phyloP scores from a whole-genome alignment of 225 moss, liverwort and hornwort genomes.

The Marchantia paleacea region DNA sequence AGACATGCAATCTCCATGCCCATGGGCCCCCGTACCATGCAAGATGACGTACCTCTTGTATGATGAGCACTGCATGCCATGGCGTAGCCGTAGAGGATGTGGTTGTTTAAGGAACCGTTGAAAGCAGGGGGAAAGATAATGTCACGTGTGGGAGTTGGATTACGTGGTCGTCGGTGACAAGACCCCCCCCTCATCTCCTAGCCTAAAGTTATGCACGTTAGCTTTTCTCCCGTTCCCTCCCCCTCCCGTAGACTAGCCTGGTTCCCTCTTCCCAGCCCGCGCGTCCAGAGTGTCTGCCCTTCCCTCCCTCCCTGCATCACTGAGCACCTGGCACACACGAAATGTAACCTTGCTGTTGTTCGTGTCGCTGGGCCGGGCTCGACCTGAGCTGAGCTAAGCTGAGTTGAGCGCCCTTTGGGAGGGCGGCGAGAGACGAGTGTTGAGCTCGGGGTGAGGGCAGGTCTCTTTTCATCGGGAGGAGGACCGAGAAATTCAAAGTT shows the following conservation, averaged over 20 bases:
- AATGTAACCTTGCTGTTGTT: neutral
- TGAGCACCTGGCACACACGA: neutral
- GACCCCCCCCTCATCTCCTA: neutral
- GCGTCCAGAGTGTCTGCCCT: neutral
- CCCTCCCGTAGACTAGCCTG: neutral
- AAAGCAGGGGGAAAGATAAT: slow-evolving; percentile 1
- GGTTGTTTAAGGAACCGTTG: slow-evolving; percentile 16
- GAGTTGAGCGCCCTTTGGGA: no score
- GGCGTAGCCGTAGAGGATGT: neutral
- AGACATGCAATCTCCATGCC: slow-evolving; percentile 15
- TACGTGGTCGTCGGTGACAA: slow-evolving; percentile 11
- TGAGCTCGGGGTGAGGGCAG: neutral
- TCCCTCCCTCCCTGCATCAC: neutral
- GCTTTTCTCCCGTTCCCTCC: neutral
- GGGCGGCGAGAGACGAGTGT: neutral
- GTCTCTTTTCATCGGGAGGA: neutral
- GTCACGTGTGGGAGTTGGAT: slow-evolving; percentile 21
- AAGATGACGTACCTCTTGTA: slow-evolving; percentile 13
- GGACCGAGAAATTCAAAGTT: neutral
- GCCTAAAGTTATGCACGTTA: slow-evolving; percentile 6
- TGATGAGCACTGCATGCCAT: slow-evolving; percentile 20
- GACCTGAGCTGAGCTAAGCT: neutral
- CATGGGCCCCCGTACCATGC: slow-evolving; percentile 16
- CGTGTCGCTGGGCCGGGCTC: neutral
- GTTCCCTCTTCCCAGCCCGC: neutral